A percentile compares a stretch with the other conserved stretches of the same genome.
Conservation (phyloP, 306 rosid genomes). For the Citrullus mucosospermus region DNA sequence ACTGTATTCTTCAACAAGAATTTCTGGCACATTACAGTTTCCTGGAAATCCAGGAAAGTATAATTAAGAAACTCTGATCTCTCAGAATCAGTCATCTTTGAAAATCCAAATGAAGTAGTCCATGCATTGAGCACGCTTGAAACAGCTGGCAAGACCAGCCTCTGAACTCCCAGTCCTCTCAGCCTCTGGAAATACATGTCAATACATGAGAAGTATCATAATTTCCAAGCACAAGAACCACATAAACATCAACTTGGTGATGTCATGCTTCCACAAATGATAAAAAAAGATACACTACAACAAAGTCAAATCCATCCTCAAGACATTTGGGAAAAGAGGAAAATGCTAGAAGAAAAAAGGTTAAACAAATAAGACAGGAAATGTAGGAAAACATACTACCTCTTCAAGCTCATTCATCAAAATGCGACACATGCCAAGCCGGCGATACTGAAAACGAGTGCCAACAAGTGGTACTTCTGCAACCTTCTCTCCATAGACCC, state of each 20-base stretch:
- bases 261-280: background rate
- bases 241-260: background rate
- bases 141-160: slow-evolving; percentile 74
- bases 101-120: slow-evolving; percentile 64
- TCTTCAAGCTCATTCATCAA: slow-evolving; percentile 74
- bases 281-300: background rate
- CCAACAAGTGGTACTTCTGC: slow-evolving; percentile 87
- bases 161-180: slow-evolving; percentile 58
- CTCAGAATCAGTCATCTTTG: slow-evolving; percentile 44
- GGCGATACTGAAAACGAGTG: slow-evolving; percentile 64
- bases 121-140: slow-evolving; percentile 64
- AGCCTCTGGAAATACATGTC: slow-evolving; percentile 37
- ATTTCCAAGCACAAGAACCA: background rate
- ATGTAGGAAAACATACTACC: slow-evolving; percentile 26
- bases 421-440: slow-evolving; percentile 75
- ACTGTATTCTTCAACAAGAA: slow-evolving; percentile 25
- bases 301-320: background rate
- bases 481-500: slow-evolving; percentile 64
- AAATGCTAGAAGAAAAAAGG: background rate
- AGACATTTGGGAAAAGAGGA: background rate
- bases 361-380: background rate
- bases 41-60: slow-evolving; percentile 69
- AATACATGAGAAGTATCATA: background rate
- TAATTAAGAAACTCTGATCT: slow-evolving; percentile 50
- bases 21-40: slow-evolving; percentile 73